Percentiles rank a stretch among this genome's conserved stretches.
Conservation (phyloP, 2,329 filamentous ascomycete genomes). For the Amesomyces nigricolor region DNA sequence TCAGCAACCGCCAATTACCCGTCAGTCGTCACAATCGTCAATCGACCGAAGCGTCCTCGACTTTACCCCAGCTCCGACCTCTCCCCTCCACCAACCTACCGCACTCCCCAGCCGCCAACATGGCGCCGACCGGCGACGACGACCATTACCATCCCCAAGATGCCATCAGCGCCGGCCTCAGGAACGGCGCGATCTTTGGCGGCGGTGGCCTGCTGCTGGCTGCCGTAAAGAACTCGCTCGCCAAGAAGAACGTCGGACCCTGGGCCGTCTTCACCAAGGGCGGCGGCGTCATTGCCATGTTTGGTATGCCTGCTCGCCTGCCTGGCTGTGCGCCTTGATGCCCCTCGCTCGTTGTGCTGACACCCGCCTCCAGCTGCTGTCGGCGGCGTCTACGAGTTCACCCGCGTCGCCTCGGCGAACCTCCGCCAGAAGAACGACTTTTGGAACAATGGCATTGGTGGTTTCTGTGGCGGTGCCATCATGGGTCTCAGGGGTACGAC, state of each 20-base stretch:
- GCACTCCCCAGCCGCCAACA: slow-evolving; percentile 22
- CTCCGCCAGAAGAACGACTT: slow-evolving; percentile 77
- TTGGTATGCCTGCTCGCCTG: slow-evolving; percentile 45
- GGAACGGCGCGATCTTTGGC: slow-evolving; percentile 51
- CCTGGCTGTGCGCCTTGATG: not conserved
- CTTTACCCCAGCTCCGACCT: not conserved
- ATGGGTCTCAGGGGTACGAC: slow-evolving; percentile 64
- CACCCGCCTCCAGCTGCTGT: slow-evolving; percentile 52
- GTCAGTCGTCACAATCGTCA: not conserved
- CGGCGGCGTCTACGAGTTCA: slow-evolving; percentile 73
- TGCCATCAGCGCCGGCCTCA: slow-evolving; percentile 52
- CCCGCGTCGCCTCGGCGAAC: slow-evolving; percentile 71
- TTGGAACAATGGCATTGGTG: slow-evolving; percentile 68
- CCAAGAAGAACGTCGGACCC: slow-evolving; percentile 73
- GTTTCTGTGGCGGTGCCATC: slow-evolving; percentile 68
- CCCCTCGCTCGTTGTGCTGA: not conserved
- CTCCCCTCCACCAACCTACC: slow-evolving; percentile 6
- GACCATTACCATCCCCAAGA: slow-evolving; percentile 42
- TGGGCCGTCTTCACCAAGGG: slow-evolving; percentile 75
- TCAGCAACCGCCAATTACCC: slow-evolving; percentile 7
- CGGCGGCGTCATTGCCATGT: slow-evolving; percentile 65
- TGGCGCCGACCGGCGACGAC: slow-evolving; percentile 31
- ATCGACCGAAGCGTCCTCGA: not conserved
- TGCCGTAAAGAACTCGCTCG: slow-evolving; percentile 75
- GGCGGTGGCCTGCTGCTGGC: slow-evolving; percentile 49